Conservation (phyloP, 2,329 filamentous ascomycete species). For the Diaporthe amygdali region DNA sequence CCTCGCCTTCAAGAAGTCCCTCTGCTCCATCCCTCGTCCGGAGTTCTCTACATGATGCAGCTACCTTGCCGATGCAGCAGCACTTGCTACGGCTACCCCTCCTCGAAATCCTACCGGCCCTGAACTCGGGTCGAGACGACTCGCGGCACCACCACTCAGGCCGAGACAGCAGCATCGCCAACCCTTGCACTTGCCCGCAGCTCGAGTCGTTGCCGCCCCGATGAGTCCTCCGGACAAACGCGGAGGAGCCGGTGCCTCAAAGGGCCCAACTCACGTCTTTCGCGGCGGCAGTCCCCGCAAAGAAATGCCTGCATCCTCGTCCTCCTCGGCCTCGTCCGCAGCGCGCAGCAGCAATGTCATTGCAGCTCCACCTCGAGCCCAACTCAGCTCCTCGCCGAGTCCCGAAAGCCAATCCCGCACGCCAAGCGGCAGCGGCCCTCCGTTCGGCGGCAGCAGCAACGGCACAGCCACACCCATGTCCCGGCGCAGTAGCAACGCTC, state of each 20-base stretch:
- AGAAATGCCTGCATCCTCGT: background rate
- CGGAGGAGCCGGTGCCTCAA: conserved; percentile 10
- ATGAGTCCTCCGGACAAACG: conserved; percentile 26
- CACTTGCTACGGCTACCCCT: background rate
- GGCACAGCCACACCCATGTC: background rate
- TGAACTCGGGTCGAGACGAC: background rate
- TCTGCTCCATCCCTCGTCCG: background rate
- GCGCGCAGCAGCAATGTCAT: conserved; percentile 4
- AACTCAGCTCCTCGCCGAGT: conserved; percentile 12
- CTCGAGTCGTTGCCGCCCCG: background rate
- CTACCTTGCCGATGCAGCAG: background rate
- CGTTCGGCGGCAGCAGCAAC: background rate
- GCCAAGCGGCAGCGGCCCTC: background rate
- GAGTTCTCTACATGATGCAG: conserved; percentile 5
- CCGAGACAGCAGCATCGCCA: background rate
- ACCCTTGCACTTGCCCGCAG: background rate
- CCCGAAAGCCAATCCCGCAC: conserved; percentile 19
- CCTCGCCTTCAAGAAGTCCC: background rate
- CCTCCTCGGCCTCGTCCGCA: background rate
- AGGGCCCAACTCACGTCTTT: conserved; percentile 15
- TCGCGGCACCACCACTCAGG: background rate
- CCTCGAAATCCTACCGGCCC: conserved; percentile 3
- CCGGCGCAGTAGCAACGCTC: conserved; percentile 17
- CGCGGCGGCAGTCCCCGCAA: conserved; percentile 16
- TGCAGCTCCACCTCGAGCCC: conserved; percentile 19